phyloP scores from a whole-genome alignment of 2,329 filamentous ascomycete genomes.

The Talaromyces atroroseus region DNA sequence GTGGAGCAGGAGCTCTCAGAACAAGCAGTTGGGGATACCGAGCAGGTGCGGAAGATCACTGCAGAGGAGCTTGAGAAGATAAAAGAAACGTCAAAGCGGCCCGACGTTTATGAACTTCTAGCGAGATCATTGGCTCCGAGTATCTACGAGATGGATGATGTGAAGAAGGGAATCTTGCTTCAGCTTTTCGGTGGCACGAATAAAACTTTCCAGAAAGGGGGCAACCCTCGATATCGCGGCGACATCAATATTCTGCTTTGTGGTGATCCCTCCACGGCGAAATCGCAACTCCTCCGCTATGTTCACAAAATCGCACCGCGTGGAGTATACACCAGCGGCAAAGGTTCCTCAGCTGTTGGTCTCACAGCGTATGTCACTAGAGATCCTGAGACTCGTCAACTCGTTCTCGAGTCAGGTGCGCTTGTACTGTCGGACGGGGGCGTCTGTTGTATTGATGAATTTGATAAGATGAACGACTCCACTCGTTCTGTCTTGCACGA shows the following conservation, averaged over 20 bases:
- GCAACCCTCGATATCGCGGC: constrained; percentile 89
- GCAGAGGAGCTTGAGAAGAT: constrained; percentile 89
- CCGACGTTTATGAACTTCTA: constrained; percentile 89
- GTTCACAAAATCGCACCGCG: constrained; percentile 97
- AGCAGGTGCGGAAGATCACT: constrained; percentile 76
- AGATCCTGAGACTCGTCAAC: constrained; percentile 66
- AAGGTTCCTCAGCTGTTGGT: constrained; percentile 70
- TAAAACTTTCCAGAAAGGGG: constrained; percentile 95
- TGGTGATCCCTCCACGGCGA: constrained; percentile 92
- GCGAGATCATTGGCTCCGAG: constrained; percentile 87
- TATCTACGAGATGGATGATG: constrained; percentile 96
- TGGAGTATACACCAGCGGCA: constrained; percentile 70
- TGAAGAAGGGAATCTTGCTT: constrained; percentile 95
- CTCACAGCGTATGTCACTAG: constrained; percentile 72
- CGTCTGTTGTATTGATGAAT: constrained; percentile 74
- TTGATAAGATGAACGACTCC: constrained; percentile 73
- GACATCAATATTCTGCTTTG: constrained; percentile 97
- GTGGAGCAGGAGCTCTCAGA: constrained; percentile 78
- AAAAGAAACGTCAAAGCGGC: constrained; percentile 67
- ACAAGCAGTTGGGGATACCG: constrained; percentile 62
- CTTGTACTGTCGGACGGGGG: constrained; percentile 69
- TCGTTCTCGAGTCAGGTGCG: constrained; percentile 70
- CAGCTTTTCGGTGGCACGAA: constrained; percentile 97
- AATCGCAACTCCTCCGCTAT: constrained; percentile 90
- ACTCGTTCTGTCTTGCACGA: constrained; percentile 70